Evolutionary conservation across 129 eudicot genomes (phyloP).

Genomic region (Solidago caesia): DNA sequence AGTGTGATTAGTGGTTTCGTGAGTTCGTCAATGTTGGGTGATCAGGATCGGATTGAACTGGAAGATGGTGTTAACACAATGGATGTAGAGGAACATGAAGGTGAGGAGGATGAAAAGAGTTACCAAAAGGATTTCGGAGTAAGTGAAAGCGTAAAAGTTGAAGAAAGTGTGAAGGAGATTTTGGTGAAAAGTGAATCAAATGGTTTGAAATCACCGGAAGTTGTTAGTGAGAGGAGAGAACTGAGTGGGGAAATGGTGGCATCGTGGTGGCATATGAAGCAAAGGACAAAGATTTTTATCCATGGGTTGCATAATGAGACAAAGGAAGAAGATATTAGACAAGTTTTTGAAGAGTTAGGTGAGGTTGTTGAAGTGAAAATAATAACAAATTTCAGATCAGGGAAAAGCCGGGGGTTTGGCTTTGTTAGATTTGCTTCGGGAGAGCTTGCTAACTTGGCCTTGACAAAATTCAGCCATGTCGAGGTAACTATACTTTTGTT

Average conservation of each 20-base stretch:
- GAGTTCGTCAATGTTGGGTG: slow-evolving; percentile 16
- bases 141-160: too few relatives aligned
- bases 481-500: slow-evolving; percentile 43
- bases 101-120: slow-evolving; percentile 11
- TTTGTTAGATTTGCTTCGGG: slow-evolving; percentile 58
- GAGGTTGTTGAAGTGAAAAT: slow-evolving; percentile 52
- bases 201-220: slow-evolving; percentile 29
- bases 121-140: too few relatives aligned
- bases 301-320: slow-evolving; percentile 65
- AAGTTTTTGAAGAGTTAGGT: slow-evolving; percentile 50
- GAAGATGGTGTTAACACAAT: slow-evolving; percentile 10
- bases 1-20: slow-evolving; percentile 10
- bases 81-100: slow-evolving; percentile 20
- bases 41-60: neutral
- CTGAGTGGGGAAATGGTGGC: slow-evolving; percentile 55
- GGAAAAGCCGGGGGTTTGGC: slow-evolving; percentile 61
- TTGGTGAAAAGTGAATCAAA: slow-evolving; percentile 19
- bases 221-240: slow-evolving; percentile 20
- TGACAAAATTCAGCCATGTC: slow-evolving; percentile 44
- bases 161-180: slow-evolving; percentile 29
- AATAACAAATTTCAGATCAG: slow-evolving; percentile 40
- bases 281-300: slow-evolving; percentile 61
- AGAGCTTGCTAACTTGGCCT: slow-evolving; percentile 57
- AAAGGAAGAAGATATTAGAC: slow-evolving; percentile 67
- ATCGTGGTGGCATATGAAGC: slow-evolving; percentile 50